Percentiles rank a stretch among this genome's conserved stretches.
phyloP scores from a whole-genome alignment of 1,284 basidiomycete genomes.

The Cryptococcus hybrid region DNA sequence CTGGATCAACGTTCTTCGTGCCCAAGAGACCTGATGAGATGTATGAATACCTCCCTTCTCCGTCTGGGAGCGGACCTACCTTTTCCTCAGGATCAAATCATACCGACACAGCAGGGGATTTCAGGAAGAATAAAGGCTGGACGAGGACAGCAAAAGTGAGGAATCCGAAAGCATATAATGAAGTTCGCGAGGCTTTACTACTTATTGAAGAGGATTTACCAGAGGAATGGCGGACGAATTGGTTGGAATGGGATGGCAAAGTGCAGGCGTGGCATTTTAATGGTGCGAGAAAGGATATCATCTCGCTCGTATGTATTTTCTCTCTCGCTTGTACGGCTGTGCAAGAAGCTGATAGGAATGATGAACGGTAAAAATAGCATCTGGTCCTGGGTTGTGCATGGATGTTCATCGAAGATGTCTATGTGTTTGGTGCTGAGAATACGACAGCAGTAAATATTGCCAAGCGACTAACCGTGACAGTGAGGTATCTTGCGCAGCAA shows the following conservation, averaged over 20 bases:
- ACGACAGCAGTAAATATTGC: constrained; percentile 32
- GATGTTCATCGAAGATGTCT: constrained; percentile 46
- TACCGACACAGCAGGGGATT: no score
- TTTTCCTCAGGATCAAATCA: background rate
- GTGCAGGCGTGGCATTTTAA: constrained; percentile 30
- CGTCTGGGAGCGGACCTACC: background rate
- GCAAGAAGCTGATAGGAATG: background rate
- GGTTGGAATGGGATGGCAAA: constrained; percentile 33
- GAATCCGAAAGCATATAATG: constrained; percentile 35
- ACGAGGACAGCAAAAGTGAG: constrained; percentile 26
- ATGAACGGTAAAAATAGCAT: constrained; percentile 17
- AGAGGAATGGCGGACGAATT: constrained; percentile 30
- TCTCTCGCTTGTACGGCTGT: background rate
- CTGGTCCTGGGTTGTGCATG: constrained; percentile 40
- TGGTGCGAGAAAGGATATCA: constrained; percentile 18
- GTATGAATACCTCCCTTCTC: background rate
- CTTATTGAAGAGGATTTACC: constrained; percentile 36
- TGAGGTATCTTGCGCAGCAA: constrained; percentile 11
- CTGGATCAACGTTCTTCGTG: background rate
- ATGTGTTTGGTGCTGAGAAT: constrained; percentile 32
- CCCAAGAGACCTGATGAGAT: background rate
- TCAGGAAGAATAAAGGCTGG: constrained; percentile 16
- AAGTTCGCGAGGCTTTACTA: constrained; percentile 26
- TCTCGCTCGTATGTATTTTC: constrained; percentile 26
- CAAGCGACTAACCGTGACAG: constrained; percentile 22